These are phyloP conservation scores for Byssochlamys sp. DNA, from an alignment of 2,329 filamentous ascomycete genomes.

Conservation along the genomic window DNA sequence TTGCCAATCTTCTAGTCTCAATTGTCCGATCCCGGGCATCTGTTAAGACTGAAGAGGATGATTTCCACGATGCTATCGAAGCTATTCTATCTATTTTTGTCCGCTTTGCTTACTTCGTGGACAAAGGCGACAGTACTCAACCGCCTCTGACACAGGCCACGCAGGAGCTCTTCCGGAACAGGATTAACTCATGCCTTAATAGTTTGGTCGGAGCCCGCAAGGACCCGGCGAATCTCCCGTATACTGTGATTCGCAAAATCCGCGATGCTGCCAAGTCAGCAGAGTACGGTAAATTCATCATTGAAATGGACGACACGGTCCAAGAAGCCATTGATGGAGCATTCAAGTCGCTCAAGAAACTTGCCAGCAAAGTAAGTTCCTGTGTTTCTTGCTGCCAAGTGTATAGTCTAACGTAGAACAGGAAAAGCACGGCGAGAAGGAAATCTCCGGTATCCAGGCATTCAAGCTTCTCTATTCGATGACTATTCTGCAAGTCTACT, in stretches of 20 bases:
- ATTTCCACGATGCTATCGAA: conserved; percentile 34
- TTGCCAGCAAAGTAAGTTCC: conserved; percentile 26
- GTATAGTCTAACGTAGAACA: conserved; percentile 27
- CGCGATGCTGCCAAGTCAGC: conserved; percentile 27
- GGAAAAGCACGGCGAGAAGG: conserved; percentile 42
- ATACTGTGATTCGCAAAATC: conserved; percentile 32
- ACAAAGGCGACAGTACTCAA: conserved; percentile 20
- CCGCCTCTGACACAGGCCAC: conserved; percentile 39
- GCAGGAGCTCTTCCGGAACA: conserved; percentile 44
- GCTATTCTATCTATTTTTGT: conserved; percentile 38
- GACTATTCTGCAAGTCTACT: conserved; percentile 79
- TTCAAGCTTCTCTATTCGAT: conserved; percentile 75
- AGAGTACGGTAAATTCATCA: conserved; percentile 34
- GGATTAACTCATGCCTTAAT: conserved; percentile 47
- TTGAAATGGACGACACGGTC: conserved; percentile 40
- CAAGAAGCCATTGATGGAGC: conserved; percentile 33
- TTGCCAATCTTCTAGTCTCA: conserved; percentile 46
- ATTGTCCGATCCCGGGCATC: conserved; percentile 36
- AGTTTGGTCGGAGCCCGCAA: conserved; percentile 38
- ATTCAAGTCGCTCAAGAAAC: conserved; percentile 31
- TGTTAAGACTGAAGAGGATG: conserved; percentile 21
- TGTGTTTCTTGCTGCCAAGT: not conserved
- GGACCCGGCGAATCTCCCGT: conserved; percentile 28
- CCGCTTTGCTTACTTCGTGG: conserved; percentile 42
- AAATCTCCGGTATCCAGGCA: conserved; percentile 43